These are phyloP conservation scores for Elongisporangium anandrum DNA, from an alignment of 352 stramenopile species.

Conservation along the genomic window DNA sequence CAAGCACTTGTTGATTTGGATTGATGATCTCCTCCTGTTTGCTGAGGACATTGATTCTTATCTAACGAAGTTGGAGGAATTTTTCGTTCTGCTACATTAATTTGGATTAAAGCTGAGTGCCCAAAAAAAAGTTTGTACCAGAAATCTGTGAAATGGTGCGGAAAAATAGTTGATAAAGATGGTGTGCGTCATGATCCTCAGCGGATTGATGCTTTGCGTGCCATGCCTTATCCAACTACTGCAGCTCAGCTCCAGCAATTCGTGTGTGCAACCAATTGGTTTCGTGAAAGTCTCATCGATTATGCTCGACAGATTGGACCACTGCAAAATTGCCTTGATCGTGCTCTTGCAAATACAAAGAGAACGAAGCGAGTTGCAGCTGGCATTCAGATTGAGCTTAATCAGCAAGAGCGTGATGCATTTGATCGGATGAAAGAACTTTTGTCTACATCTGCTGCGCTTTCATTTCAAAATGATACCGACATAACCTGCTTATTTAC, in stretches of 20 bases:
- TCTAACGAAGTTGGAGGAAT: conserved; percentile 10
- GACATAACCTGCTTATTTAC: conserved; percentile 6
- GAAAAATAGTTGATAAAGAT: conserved; percentile 6
- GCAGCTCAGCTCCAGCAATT: conserved; percentile 11
- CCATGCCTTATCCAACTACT: conserved; percentile 9
- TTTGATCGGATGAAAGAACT: conserved; percentile 2
- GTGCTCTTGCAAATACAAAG: conserved; percentile 1
- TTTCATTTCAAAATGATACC: conserved; percentile 2
- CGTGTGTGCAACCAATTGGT: conserved; percentile 8
- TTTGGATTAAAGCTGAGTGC: conserved; percentile 17
- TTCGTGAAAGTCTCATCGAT: conserved; percentile 12
- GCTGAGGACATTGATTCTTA: conserved; percentile 15
- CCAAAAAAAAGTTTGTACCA: conserved; percentile 16
- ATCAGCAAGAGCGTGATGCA: background rate
- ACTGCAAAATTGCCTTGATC: conserved; percentile 13
- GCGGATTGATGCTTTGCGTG: conserved; percentile 6
- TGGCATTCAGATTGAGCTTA: background rate
- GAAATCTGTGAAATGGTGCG: conserved; percentile 11
- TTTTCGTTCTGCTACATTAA: conserved; percentile 14
- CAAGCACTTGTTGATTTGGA: conserved; percentile 23
- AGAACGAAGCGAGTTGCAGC: background rate
- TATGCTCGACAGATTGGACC: conserved; percentile 8
- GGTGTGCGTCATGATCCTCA: conserved; percentile 9
- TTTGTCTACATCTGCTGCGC: background rate
- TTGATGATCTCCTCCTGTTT: conserved; percentile 27